Evolutionary conservation across 495 filamentous ascomycete genomes (phyloP).

Genomic region (Lasiosphaeria miniovina): DNA sequence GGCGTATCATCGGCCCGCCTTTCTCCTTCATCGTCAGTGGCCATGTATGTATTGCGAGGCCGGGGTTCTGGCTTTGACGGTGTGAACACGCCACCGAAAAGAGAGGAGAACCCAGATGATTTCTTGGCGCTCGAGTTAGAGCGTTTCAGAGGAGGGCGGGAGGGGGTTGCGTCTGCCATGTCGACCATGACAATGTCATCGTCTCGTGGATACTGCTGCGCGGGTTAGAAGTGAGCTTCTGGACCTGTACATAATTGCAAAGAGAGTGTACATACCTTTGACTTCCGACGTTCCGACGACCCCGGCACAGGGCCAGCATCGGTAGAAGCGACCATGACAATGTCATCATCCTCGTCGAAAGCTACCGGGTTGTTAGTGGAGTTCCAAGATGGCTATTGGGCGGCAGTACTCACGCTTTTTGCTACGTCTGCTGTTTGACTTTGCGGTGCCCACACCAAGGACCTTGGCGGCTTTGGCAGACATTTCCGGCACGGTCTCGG

Average conservation of each 20-base stretch:
- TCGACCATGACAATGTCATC: constrained; percentile 44
- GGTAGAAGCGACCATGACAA: constrained; percentile 44
- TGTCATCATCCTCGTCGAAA: constrained; percentile 43
- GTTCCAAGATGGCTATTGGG: constrained; percentile 10
- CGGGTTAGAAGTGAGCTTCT: constrained; percentile 21
- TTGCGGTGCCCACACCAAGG: constrained; percentile 42
- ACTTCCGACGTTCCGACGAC: constrained; percentile 41
- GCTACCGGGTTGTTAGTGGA: constrained; percentile 19
- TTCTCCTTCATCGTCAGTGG: constrained; percentile 40
- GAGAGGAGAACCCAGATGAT: constrained; percentile 31
- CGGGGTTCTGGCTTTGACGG: constrained; percentile 32
- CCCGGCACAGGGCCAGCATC: constrained; percentile 43
- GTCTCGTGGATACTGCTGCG: constrained; percentile 36
- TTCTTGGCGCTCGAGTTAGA: constrained; percentile 42
- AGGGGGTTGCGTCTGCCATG: constrained; percentile 30
- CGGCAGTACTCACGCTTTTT: constrained; percentile 27
- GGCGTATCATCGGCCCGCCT: constrained; percentile 22
- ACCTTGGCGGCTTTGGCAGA: constrained; percentile 53
- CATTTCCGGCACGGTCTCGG: constrained; percentile 41
- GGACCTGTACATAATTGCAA: constrained; percentile 13
- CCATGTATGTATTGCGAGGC: constrained; percentile 42
- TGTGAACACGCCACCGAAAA: constrained; percentile 43
- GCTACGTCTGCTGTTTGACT: constrained; percentile 38
- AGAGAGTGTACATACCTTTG: constrained; percentile 41
- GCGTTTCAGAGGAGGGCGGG: constrained; percentile 37